These are phyloP conservation scores for Pochonia chlamydosporia DNA, from an alignment of 2,329 filamentous ascomycete species.

Conservation along the genomic window DNA sequence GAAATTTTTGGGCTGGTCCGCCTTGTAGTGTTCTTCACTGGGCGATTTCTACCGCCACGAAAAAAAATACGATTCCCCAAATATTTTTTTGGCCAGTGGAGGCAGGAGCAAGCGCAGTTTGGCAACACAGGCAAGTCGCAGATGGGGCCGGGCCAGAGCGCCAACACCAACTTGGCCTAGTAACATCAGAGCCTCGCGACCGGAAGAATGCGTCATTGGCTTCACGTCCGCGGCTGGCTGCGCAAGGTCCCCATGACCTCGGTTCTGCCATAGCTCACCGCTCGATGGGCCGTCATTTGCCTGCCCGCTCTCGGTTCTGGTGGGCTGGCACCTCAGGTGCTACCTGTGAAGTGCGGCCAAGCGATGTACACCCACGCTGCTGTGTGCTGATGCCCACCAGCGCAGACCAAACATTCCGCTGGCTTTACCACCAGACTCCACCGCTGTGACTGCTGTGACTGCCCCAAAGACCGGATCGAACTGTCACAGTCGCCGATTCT, in stretches of 20 bases:
- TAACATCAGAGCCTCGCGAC: conserved; percentile 14
- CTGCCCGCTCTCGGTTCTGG: conserved; percentile 20
- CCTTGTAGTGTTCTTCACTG: neutral
- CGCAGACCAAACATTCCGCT: neutral
- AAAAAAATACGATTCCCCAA: conserved; percentile 1
- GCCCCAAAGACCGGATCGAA: no score
- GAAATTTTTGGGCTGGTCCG: no score
- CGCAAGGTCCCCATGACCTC: conserved; percentile 14
- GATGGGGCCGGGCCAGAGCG: neutral
- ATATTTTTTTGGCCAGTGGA: conserved; percentile 1
- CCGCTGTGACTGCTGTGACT: no score
- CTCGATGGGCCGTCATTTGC: conserved; percentile 21
- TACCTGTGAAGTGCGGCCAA: neutral
- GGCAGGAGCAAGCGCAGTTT: neutral
- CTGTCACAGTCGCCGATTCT: conserved; percentile 8
- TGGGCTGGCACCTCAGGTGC: neutral
- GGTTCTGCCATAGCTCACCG: conserved; percentile 27
- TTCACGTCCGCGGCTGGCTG: conserved; percentile 14
- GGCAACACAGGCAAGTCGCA: neutral
- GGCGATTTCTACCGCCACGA: neutral
- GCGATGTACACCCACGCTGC: conserved; percentile 1
- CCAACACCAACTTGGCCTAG: neutral
- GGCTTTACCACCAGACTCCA: neutral
- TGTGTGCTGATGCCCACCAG: neutral
- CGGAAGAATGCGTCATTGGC: conserved; percentile 28